These are phyloP conservation scores for Euptelea pleiosperma DNA, from an alignment of 164 flowering plant species.

Conservation along the genomic window DNA sequence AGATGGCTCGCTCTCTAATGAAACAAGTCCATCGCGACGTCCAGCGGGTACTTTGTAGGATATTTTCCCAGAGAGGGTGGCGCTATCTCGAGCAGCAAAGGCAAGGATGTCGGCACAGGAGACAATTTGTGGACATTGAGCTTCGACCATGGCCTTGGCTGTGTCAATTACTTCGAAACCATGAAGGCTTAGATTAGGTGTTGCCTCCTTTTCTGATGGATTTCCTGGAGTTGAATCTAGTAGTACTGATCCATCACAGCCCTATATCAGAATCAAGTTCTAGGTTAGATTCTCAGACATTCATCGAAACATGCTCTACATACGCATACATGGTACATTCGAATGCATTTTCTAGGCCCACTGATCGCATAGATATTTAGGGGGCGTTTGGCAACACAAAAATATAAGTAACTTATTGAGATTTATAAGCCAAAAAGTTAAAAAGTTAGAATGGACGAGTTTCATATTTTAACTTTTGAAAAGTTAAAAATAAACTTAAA, in stretches of 20 bases:
- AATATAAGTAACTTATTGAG: too few relatives aligned
- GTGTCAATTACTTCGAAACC: constrained; percentile 23
- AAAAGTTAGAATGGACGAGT: too few relatives aligned
- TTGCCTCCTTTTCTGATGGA: constrained; percentile 16
- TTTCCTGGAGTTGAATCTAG: constrained; percentile 19
- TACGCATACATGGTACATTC: too few relatives aligned
- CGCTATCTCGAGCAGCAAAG: constrained; percentile 22
- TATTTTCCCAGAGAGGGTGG: constrained; percentile 2
- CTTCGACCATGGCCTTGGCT: constrained; percentile 14
- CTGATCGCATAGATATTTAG: too few relatives aligned
- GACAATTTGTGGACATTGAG: constrained; percentile 14
- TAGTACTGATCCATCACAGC: constrained; percentile 27
- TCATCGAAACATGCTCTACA: too few relatives aligned
- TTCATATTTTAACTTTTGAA: too few relatives aligned
- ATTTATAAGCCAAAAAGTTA: too few relatives aligned
- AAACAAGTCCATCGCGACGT: constrained; percentile 2
- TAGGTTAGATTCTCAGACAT: background rate
- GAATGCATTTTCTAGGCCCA: too few relatives aligned
- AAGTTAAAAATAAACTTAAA: too few relatives aligned
- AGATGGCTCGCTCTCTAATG: background rate
- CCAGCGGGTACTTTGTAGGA: constrained; percentile 8
- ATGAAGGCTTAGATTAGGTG: constrained; percentile 12
- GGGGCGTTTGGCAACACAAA: too few relatives aligned
- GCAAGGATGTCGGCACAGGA: constrained; percentile 35
- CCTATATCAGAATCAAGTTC: constrained; percentile 2